These are phyloP conservation scores for Gardenia jasminoides DNA, from an alignment of 257 asterid species.

Conservation along the genomic window DNA sequence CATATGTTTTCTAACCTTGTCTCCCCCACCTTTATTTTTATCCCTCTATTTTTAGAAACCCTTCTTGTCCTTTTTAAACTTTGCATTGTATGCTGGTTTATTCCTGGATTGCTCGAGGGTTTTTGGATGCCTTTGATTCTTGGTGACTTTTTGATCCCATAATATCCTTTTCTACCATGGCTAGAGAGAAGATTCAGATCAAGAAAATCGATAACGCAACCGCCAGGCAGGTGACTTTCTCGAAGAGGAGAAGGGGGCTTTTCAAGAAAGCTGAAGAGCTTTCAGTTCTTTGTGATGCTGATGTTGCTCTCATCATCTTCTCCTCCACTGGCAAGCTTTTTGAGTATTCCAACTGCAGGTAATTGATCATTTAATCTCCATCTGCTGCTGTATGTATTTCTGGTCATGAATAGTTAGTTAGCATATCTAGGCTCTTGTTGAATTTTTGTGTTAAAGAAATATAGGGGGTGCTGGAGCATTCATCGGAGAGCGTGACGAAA, in stretches of 20 bases:
- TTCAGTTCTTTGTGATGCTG: conserved; percentile 78
- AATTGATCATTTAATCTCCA: conserved; percentile 22
- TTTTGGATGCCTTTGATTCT: background rate
- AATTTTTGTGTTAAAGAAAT: background rate
- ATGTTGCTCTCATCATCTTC: conserved; percentile 67
- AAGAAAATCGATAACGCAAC: conserved; percentile 75
- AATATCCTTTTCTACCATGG: conserved; percentile 32
- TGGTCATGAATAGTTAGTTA: background rate
- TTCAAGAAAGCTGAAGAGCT: conserved; percentile 90
- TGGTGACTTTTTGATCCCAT: conserved; percentile 1
- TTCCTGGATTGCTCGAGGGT: conserved; percentile 23
- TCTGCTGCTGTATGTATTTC: background rate
- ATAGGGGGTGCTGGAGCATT: background rate
- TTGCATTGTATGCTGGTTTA: conserved; percentile 35
- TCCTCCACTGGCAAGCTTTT: conserved; percentile 73
- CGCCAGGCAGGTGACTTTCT: conserved; percentile 73
- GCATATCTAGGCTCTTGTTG: background rate
- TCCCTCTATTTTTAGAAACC: conserved; percentile 35
- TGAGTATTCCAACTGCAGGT: conserved; percentile 72
- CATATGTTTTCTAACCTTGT: conserved; percentile 13
- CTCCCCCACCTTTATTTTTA: conserved; percentile 12
- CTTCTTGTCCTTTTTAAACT: conserved; percentile 13
- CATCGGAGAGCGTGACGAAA: background rate
- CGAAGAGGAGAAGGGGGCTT: conserved; percentile 79
- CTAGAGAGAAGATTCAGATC: conserved; percentile 77